Base-by-base conservation (phyloP, 805 yeast genomes). In the Kluyveromyces wickerhamii region DNA sequence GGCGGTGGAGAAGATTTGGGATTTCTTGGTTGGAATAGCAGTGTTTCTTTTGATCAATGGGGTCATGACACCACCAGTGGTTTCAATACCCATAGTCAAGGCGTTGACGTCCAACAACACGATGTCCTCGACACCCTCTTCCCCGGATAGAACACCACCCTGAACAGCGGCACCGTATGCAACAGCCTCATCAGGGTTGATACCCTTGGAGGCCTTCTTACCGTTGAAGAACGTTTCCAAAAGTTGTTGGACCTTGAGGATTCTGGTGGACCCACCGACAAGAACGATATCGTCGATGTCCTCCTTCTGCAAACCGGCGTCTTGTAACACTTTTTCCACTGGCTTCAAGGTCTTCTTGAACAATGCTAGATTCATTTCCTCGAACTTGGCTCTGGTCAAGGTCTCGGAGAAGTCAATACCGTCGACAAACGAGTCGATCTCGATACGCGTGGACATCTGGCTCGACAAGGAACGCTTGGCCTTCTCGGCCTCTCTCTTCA, bases 151-250 rank as follows among this genome's bases (percentile, higher is more conserved):
- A 51, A 89, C 94, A 71, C 97, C 97, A 39, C 95, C 97, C 72
- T 89, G 98, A 45, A 89, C 96, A 45, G 98, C 96, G 42, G 97
- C 97, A 76, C 98, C 98, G 55, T 79, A 89, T 28, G 97, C 98
- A 57, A 89, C 97, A 62, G 98, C 98, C 73, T 89, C 98, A 69
- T 89, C 98, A 45, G 98, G 97, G 72, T 89, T 89, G 58, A 89
- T 89, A 55, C 95, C 89, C 76, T 88, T 89, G 49, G 95, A 85
- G 47, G 94, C 89, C 67, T 87, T 87, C 74, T 92, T 89, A 54
- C 95, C 95, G 57, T 81, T 78, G 60, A 89, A 89, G 75, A 66
- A 87, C 46, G 80, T 74, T 67, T 89, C 94, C 50, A 89, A 74
- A 54, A 89, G 73, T 67, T 84, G 82, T 71, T 88, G 97, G 51